Base-by-base conservation (phyloP, 179 eudicot species). In the Beta corolliflora region DNA sequence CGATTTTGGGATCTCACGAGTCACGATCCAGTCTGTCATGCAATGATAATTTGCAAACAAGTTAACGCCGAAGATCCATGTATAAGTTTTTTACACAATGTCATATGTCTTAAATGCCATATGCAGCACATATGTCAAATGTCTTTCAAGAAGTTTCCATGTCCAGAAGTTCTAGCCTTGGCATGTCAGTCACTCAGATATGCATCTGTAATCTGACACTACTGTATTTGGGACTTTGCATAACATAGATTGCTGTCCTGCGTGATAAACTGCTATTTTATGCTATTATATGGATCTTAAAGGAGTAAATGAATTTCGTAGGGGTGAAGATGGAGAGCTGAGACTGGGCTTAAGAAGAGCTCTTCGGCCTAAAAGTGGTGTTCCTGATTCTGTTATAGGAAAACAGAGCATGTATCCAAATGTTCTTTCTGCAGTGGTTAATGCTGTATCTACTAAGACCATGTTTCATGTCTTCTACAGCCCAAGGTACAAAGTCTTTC, bases 251-350 rank as follows among this genome's bases (percentile, higher is more conserved):
- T 21, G 75, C 48, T 56, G 46, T 71, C 60, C 58, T 81, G 73
- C 52, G 78, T 75, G 75, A 75, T 81, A 31, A 9, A 75, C 25
- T 67, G 76, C 75, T 46, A 2, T 3, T 54, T 55, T 56, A 58
- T 1, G 45, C 52, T 52, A 25, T 66, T 52, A 66, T 31, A 54
- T 66, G 46, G 54, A 41, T 56, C 25, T 73, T 59, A 54, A 75
- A 56, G 46, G 29, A 67, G 75, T 68, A 9, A 46, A 46, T 76
- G 21, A 36, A 58, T 77, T 68, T 79, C 84, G 52, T 76, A 94
- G 98, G 91, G 98, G 94, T 68, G 97, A 93, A 85, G 90, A 86
- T 78, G 96, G 98, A 81, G 97, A 93, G 56, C 84, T 94, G 76
- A 88, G 96, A 80, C 75, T 93, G 87, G 98, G 98, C 25, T 87